Base-by-base conservation (phyloP, 2,329 filamentous ascomycete genomes). In the Aspergillus spinulosporus region DNA sequence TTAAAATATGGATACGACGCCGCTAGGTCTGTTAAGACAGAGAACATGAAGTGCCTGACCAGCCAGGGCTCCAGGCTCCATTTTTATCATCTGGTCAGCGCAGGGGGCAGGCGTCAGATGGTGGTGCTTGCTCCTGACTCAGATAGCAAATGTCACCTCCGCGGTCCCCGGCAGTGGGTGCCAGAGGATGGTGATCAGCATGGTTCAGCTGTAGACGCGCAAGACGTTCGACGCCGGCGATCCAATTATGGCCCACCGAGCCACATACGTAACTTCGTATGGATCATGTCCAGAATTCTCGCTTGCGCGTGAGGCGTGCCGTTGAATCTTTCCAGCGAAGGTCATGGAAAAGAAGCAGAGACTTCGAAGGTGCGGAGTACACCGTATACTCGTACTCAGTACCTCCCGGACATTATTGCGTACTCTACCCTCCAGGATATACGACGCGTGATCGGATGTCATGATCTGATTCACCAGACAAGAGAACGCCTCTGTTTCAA, bases 131-230 rank as follows among this genome's bases (percentile, higher is more conserved):
- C 21, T 21, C 21, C 21, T 21, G 21, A 21, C 21, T 21, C 15
- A 32, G 12, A 8, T 40, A 14, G 21, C 37, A 21, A 49, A 44
- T 44, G 37, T 29, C 46, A 29, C 39, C 9, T 28, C 44, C 34
- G 52, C 15, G 14, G 39, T 14, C 39, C 39, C 39, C 39, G 39
- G 39, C 7, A 42, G 39, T 37, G 21, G 21, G 21, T 21, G 21
- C 21, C 21, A 21, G 21, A 21, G 34, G 39, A 7, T 28, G 36
- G 14, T 21, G 52, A 54, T 54, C 52, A 45, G 46, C 52, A 43
- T 15, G 26, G 52, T 44, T 45, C 46, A 54, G 39, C 52, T 49
- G 21, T 45, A 37, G 45, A 54, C 52, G 45, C 52, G 46, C 44
- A 54, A 54, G 52, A 29, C 32, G 37, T n/a, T 47, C 26, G 32